Evolutionary conservation across 108 stramenopile genomes (phyloP), one percentile per base, ranked within the genome.

Genomic region (Cyclotella atomus): DNA sequence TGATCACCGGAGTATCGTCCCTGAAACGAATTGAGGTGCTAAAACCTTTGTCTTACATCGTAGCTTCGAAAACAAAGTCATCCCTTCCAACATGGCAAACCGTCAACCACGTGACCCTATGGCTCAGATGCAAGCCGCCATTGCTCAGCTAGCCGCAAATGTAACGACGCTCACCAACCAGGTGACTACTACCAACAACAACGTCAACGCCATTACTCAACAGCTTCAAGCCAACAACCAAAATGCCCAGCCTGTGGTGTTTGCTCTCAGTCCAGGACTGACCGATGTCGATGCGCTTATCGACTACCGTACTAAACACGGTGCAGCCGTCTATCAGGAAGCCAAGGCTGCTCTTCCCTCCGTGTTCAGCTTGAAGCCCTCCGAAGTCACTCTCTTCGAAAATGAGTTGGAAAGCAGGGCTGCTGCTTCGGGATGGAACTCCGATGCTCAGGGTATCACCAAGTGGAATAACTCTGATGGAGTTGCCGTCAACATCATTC

Each of bases 1-100:
- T 49, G 47, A 49, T 49, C 47, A 15, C 47, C 47, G 47, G 47
- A 49, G 47, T 49, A 49, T 49, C 19, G 47, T 49, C 19, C 17
- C n/a, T n/a, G n/a, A n/a, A 49, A 8, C 47, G 47, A 49, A 49
- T 49, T 49, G 47, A 49, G 47, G 47, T 49, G 19, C 47, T 49
- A 49, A 19, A 49, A 49, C 47, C 47, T 49, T 49, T 49, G 47
- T 49, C 47, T 49, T 49, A 4, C 7, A n/a, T n/a, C 4, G 14
- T 49, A 20, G 3, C 19, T n/a, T 17, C 47, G 47, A 49, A 19
- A 49, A 49, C 47, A 49, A 49, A 49, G 47, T 49, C 47, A 49
- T 49, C 47, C 47, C 19, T n/a, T 49, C n/a, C n/a, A n/a, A n/a
- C n/a, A n/a, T n/a, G n/a, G n/a, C n/a, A n/a, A 41, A 41, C 38